Evolutionary conservation across 2,329 filamentous ascomycete species (phyloP), one percentile per base, ranked within the genome.

Genomic region (Trichoderma arundinaceum): DNA sequence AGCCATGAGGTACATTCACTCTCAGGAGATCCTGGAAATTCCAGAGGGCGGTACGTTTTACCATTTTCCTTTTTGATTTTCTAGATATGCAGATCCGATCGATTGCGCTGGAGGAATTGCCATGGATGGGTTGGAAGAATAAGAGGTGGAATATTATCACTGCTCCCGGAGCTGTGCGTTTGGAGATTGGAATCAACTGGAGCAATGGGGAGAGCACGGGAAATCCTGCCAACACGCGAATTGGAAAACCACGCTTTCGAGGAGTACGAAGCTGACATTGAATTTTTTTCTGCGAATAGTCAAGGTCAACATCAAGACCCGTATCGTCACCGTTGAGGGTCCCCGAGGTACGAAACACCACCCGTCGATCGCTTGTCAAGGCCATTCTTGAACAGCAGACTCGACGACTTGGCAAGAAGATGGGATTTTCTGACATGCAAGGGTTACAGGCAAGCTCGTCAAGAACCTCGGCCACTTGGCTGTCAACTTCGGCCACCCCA

Each of bases 1-100:
- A 91, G 97, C 92, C 85, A 98, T 98, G 95, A 96, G 92, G 88
- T 98, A 97, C 92, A 97, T 99, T 86, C 93, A 97, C 89, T 96
- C 92, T 80, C 88, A 94, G 86, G 94, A 99, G 90, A 87, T 88
- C 84, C 88, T 99, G 85, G 88, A 90, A 79, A 92, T 99, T 84
- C 95, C 96, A 79, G 92, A 97, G 83, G 92, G 94, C 87, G 93
- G 93, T 97, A 90, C 85, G 92, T 91, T 75, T 72, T 73, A 69
- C 72, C 57, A 67, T 70, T 56, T 69, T 54, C 38, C 32, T 54
- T 59, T 43, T 67, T 48, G 38, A 28, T 17, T 17, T 43, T 44
- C 44, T 35, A 28, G 32, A 15, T 7, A 38, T 62, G 35, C 48
- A 53, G 48, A 62, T 15, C 32, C 59, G 59, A 62, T 53, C 59